Evolutionary conservation across 306 rosid species (phyloP).

Genomic region (Calophaca sinica): DNA sequence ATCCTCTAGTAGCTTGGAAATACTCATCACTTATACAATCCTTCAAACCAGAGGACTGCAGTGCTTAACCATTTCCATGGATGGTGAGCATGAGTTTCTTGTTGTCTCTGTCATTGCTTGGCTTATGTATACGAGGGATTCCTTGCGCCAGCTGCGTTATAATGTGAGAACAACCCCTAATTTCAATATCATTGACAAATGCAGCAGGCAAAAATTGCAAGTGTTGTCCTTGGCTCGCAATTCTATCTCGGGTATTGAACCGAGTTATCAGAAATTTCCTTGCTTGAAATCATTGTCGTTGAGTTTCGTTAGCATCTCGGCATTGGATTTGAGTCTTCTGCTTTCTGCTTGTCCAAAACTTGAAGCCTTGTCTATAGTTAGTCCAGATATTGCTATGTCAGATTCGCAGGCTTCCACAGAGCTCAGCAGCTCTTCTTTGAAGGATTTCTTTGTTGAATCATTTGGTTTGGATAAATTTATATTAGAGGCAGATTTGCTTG

Average conservation of each 20-base stretch:
- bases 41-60: slow-evolving; percentile 74
- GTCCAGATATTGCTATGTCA: slow-evolving; percentile 65
- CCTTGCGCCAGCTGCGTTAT: slow-evolving; percentile 60
- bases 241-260: slow-evolving; percentile 67
- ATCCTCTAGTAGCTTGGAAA: slow-evolving; percentile 61
- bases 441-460: slow-evolving; percentile 62
- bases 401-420: slow-evolving; percentile 66
- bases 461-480: slow-evolving; percentile 60
- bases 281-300: slow-evolving; percentile 67
- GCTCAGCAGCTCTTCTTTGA: slow-evolving; percentile 66
- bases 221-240: slow-evolving; percentile 65
- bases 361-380: slow-evolving; percentile 58
- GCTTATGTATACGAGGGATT: slow-evolving; percentile 81
- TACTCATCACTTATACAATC: slow-evolving; percentile 79
- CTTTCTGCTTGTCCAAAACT: slow-evolving; percentile 71
- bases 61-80: slow-evolving; percentile 64
- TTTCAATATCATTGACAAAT: slow-evolving; percentile 75
- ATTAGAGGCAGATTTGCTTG: slow-evolving; percentile 66
- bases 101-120: slow-evolving; percentile 80
- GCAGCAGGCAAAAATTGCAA: slow-evolving; percentile 64
- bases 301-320: slow-evolving; percentile 64
- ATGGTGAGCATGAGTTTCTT: slow-evolving; percentile 65
- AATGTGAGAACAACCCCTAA: slow-evolving; percentile 65
- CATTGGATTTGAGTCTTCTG: slow-evolving; percentile 75
- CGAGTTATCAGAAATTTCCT: slow-evolving; percentile 71